Conservation (phyloP, 164 flowering plant genomes). For the Nelumbo lutea region DNA sequence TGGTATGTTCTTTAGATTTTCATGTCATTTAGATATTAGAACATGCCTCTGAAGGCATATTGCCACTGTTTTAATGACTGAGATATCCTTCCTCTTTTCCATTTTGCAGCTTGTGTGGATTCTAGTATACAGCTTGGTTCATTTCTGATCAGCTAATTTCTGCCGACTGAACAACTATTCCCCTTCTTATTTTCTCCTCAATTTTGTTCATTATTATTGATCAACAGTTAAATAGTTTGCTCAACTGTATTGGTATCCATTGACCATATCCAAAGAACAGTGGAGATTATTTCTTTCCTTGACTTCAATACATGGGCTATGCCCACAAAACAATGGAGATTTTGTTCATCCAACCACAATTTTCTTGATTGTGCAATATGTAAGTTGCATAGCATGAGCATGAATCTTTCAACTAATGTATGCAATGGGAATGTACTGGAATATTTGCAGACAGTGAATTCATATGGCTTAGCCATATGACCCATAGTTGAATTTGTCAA, state of each 20-base stretch:
- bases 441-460: too few relatives aligned
- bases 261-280: neutral
- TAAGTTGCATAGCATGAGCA: too few relatives aligned
- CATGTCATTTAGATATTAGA: neutral
- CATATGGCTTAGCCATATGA: too few relatives aligned
- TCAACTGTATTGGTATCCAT: neutral
- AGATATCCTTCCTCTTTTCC: neutral
- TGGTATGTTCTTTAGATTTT: constrained; percentile 39
- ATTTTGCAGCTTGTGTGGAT: constrained; percentile 58
- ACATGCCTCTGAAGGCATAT: neutral
- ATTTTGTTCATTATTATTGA: neutral
- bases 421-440: too few relatives aligned
- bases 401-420: too few relatives aligned
- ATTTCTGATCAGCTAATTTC: constrained; percentile 46
- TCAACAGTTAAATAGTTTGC: constrained; percentile 9
- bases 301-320: too few relatives aligned
- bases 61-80: neutral
- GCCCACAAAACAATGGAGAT: too few relatives aligned
- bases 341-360: too few relatives aligned
- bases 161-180: neutral
- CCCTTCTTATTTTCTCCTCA: neutral
- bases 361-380: too few relatives aligned
- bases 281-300: neutral
- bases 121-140: constrained; percentile 84
- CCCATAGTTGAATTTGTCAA: too few relatives aligned